Conservation (phyloP, 306 rosid species). For the Vigna nakashimae region DNA sequence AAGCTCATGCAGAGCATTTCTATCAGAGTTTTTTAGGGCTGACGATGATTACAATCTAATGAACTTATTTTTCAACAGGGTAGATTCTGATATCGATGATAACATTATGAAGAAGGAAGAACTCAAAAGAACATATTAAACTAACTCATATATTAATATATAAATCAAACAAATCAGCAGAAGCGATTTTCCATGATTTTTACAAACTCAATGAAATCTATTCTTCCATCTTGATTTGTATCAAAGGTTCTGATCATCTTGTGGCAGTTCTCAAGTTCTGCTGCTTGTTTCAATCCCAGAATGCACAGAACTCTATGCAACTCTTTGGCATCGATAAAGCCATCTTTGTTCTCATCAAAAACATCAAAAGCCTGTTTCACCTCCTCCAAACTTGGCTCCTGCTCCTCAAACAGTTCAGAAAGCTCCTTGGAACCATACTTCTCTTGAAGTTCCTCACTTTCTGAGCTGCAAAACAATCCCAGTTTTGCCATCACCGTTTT, state of each 20-base stretch:
- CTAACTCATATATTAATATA: constrained; percentile 2
- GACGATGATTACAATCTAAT: neutral
- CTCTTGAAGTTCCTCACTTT: constrained; percentile 53
- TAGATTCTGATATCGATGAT: constrained; percentile 30
- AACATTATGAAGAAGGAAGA: constrained; percentile 19
- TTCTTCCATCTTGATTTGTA: constrained; percentile 69
- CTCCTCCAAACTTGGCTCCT: constrained; percentile 86
- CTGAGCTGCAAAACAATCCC: constrained; percentile 64
- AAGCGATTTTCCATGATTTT: constrained; percentile 75
- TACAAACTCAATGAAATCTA: constrained; percentile 79
- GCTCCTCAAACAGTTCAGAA: constrained; percentile 73
- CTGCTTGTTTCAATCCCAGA: constrained; percentile 66
- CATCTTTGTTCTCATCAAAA: constrained; percentile 82
- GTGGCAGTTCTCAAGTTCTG: constrained; percentile 57
- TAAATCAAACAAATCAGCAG: constrained; percentile 47
- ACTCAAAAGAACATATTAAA: constrained; percentile 10
- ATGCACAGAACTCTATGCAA: constrained; percentile 66
- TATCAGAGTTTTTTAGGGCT: neutral
- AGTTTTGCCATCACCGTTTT: constrained; percentile 62
- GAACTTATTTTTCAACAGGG: neutral
- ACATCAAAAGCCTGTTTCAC: constrained; percentile 87
- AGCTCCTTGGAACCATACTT: constrained; percentile 52
- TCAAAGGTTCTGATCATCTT: constrained; percentile 73
- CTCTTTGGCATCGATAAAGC: constrained; percentile 76
- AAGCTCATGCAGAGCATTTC: neutral